phyloP scores from a whole-genome alignment of 2,329 filamentous ascomycete species.

The Hypoxylon sp. region DNA sequence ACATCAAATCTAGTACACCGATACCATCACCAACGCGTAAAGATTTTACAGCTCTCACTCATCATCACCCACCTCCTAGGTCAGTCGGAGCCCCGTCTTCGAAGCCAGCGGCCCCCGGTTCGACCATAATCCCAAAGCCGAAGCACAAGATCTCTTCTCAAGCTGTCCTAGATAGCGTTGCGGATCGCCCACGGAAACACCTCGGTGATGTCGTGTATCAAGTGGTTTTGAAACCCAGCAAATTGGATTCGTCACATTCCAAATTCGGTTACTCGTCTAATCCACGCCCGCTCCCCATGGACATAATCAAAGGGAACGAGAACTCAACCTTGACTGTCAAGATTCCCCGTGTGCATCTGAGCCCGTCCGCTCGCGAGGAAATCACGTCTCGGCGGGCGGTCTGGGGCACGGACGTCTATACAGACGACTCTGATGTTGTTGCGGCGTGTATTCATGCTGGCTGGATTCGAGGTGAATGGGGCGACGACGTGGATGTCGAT shows the following conservation, averaged over 20 bases:
- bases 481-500: conserved; percentile 79
- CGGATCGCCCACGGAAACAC: conserved; percentile 80
- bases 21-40: conserved; percentile 64
- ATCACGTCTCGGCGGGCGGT: conserved; percentile 85
- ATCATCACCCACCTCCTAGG: conserved; percentile 67
- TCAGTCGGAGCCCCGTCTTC: conserved; percentile 56
- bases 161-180: conserved; percentile 79
- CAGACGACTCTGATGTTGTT: conserved; percentile 93
- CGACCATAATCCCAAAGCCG: conserved; percentile 68
- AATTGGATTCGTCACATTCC: conserved; percentile 61
- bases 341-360: conserved; percentile 84
- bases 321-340: conserved; percentile 94
- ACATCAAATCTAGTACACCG: conserved; percentile 63
- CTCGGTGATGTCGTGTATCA: conserved; percentile 89
- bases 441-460: conserved; percentile 94
- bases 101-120: conserved; percentile 55
- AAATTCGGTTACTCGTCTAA: conserved; percentile 66
- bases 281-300: conserved; percentile 82
- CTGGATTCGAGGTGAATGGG: conserved; percentile 92
- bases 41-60: conserved; percentile 57
- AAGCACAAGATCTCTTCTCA: conserved; percentile 78
- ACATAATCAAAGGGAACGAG: conserved; percentile 79
- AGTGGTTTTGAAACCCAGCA: conserved; percentile 71
- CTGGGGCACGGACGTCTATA: conserved; percentile 96
- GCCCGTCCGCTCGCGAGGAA: conserved; percentile 79